A percentile compares a stretch with the other conserved stretches of the same genome.
Conservation (phyloP, 1,284 basidiomycete genomes). For the Puccinia novopanici region DNA sequence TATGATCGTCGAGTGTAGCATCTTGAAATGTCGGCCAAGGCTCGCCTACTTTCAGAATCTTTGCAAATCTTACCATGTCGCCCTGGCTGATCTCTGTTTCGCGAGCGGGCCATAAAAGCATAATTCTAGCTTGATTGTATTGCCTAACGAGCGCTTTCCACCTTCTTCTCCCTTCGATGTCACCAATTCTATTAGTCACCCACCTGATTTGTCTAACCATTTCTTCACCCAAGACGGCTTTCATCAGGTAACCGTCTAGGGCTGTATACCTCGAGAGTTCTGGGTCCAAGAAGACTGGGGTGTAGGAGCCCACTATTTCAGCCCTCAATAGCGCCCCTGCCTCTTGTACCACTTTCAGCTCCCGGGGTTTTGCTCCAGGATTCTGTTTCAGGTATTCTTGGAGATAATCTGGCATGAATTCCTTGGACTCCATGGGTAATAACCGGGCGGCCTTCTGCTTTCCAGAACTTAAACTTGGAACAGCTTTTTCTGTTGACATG, state of each 20-base stretch:
- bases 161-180: conserved; percentile 15
- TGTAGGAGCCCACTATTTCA: background rate
- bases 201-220: background rate
- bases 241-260: background rate
- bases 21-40: conserved; percentile 10
- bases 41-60: background rate
- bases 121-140: background rate
- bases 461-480: no score
- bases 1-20: background rate
- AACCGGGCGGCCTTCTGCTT: no score
- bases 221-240: background rate
- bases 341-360: background rate
- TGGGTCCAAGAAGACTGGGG: background rate
- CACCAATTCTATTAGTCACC: background rate
- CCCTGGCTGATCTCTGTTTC: background rate
- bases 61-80: background rate
- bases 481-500: background rate
- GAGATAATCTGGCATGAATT: background rate
- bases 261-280: background rate
- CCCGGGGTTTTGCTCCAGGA: background rate
- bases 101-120: background rate
- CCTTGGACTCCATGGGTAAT: background rate
- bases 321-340: background rate
- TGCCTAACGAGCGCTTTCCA: conserved; percentile 6
- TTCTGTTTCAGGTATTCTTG: background rate